These are phyloP conservation scores for Phalaenopsis hybrid DNA, from an alignment of 116 monocot species.

Conservation along the genomic window DNA sequence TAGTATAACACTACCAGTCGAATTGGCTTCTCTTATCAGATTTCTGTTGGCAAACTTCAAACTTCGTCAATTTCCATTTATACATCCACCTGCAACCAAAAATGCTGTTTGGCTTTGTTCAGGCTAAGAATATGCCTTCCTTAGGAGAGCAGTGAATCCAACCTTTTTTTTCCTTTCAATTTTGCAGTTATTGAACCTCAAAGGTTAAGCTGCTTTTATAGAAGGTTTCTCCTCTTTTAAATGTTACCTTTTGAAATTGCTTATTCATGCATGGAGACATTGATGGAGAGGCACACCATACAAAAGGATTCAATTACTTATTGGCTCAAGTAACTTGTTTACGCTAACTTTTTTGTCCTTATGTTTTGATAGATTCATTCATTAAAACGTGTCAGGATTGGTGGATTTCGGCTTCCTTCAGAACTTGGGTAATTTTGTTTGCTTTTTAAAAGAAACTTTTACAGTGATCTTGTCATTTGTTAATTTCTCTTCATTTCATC, in stretches of 20 bases:
- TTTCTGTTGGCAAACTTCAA: conserved; percentile 15
- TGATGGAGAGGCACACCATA: too few relatives aligned
- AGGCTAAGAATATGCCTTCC: not conserved
- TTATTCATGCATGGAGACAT: not conserved
- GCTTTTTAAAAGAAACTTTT: too few relatives aligned
- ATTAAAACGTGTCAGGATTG: conserved; percentile 85
- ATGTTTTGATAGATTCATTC: conserved; percentile 57
- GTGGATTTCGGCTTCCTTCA: conserved; percentile 78
- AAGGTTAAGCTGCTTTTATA: too few relatives aligned
- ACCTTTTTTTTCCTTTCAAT: not conserved
- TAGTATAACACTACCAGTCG: too few relatives aligned
- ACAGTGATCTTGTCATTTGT: too few relatives aligned
- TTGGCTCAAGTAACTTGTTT: not conserved
- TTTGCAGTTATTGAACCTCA: too few relatives aligned
- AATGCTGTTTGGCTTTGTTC: not conserved
- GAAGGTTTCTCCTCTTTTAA: too few relatives aligned
- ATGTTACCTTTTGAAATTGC: too few relatives aligned
- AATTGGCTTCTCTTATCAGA: too few relatives aligned
- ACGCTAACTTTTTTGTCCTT: conserved; percentile 8
- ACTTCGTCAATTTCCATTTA: not conserved
- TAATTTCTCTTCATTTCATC: too few relatives aligned
- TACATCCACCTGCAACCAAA: not conserved
- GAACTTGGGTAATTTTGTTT: conserved; percentile 30
- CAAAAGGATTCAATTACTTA: not conserved
- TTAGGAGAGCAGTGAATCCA: not conserved